Base-by-base conservation (phyloP, 257 asterid genomes). In the Gentiana straminea region DNA sequence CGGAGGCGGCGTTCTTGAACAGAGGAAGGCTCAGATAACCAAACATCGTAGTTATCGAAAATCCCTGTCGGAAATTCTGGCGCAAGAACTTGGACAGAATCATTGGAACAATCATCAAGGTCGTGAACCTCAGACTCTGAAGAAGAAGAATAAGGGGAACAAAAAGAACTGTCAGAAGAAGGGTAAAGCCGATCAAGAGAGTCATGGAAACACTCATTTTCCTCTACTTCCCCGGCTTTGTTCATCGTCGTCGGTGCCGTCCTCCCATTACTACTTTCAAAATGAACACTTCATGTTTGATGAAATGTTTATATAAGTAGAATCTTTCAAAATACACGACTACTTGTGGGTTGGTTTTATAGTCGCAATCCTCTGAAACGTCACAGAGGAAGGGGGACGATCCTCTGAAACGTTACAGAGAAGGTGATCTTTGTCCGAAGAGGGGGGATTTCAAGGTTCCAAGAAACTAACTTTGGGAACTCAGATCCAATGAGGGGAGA, bases 11-110 rank as follows among this genome's bases (percentile, higher is more conserved):
- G 95, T 77, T 86, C 87, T 59, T 84, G 84, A 65, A 91, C 86
- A 33, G 98, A 87, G 50, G 83, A 74, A 8, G 98, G 98, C 59
- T 70, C 81, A 58, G 96, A 86, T 79, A 77, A 78, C 98, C 98
- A 91, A 38, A 91, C 76, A 70, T 86, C 96, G 68, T 86, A 90
- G 78, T 77, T 82, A 7, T 59, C 67, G 11, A 76, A 73, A 49
- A 79, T 84, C 0, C 76, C 81, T 54, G 12, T 55, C 1, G 92
- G 95, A 68, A 83, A 89, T 38, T 64, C 70, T 35, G 86, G 89
- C 6, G 74, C 68, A 8, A 66, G 68, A 64, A 58, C 46, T 13
- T 60, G 68, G 53, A 39, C 49, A 5, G 59, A 68, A 68, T 61
- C 49, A 49, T 61, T 52, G 54, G 74, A 68, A 63, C 64, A 73